A percentile compares a stretch with the other conserved stretches of the same genome.
phyloP scores from a whole-genome alignment of 306 rosid genomes.

The Aeschynomene evenia region DNA sequence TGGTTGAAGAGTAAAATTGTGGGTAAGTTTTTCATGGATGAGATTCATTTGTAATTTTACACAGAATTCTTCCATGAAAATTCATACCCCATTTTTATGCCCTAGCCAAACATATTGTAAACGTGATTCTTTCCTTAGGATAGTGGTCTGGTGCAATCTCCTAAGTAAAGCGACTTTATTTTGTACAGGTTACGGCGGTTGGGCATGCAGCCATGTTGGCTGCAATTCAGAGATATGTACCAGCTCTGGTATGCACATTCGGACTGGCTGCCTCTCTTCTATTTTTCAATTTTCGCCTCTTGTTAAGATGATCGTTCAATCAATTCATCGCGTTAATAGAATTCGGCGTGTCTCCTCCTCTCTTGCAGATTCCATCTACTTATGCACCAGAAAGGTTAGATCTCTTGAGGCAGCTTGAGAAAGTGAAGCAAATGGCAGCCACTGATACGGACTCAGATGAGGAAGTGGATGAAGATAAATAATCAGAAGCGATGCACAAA shows the following conservation, averaged over 20 bases:
- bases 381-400: slow-evolving; percentile 94
- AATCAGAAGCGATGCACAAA: slow-evolving; percentile 44
- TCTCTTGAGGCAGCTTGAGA: slow-evolving; percentile 92
- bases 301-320: slow-evolving; percentile 10
- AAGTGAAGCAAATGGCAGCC: slow-evolving; percentile 78
- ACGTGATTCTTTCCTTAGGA: background rate
- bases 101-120: too few species aligned
- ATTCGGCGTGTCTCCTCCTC: slow-evolving; percentile 16
- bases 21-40: too few species aligned
- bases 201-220: slow-evolving; percentile 99
- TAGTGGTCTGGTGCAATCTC: slow-evolving; percentile 10
- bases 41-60: too few species aligned
- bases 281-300: background rate
- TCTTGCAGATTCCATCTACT: slow-evolving; percentile 87
- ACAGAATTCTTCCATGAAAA: too few species aligned
- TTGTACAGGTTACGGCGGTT: slow-evolving; percentile 85
- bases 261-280: slow-evolving; percentile 2
- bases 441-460: slow-evolving; percentile 49
- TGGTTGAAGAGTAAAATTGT: too few species aligned
- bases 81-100: too few species aligned
- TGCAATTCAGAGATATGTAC: slow-evolving; percentile 97
- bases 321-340: background rate
- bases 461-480: slow-evolving; percentile 52
- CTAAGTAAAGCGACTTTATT: slow-evolving; percentile 34
- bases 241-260: slow-evolving; percentile 66